Conservation (phyloP, 177 flowering plant genomes). For the Vitis hybrid region DNA sequence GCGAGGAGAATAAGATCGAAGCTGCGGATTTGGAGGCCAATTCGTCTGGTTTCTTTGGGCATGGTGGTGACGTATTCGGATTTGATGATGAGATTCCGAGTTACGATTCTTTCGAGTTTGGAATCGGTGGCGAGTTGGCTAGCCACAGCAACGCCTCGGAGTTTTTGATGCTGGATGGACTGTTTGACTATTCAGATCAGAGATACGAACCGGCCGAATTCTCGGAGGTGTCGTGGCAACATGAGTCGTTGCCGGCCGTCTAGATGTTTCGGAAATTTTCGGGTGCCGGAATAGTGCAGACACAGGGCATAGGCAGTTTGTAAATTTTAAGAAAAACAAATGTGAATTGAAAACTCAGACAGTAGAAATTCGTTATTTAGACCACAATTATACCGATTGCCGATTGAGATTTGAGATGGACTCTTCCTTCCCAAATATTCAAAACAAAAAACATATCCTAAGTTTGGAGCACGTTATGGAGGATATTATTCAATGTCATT, state of each 20-base stretch:
- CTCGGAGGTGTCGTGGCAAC: conserved; percentile 17
- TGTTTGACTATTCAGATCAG: conserved; percentile 30
- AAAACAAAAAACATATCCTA: too few species aligned
- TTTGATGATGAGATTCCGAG: conserved; percentile 29
- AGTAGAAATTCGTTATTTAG: too few species aligned
- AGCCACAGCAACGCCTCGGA: conserved; percentile 4
- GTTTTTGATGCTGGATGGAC: conserved; percentile 26
- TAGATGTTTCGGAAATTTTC: not conserved
- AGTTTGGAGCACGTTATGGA: too few species aligned
- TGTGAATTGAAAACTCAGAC: too few species aligned
- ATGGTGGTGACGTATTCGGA: not conserved
- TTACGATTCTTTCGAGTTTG: conserved; percentile 34
- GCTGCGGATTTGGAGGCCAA: not conserved
- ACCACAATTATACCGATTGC: too few species aligned
- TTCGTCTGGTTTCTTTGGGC: too few species aligned
- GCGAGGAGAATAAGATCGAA: conserved; percentile 5
- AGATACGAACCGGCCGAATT: conserved; percentile 19
- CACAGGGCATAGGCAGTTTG: too few species aligned
- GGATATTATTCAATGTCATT: too few species aligned
- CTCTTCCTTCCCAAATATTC: too few species aligned
- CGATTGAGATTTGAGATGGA: too few species aligned
- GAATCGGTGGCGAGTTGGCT: conserved; percentile 16
- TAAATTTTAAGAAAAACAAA: too few species aligned
- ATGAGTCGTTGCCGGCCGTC: conserved; percentile 21
- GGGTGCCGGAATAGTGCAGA: not conserved